Base-by-base conservation (phyloP, 148 eudicot species). In the Camellia lanceoleosa region DNA sequence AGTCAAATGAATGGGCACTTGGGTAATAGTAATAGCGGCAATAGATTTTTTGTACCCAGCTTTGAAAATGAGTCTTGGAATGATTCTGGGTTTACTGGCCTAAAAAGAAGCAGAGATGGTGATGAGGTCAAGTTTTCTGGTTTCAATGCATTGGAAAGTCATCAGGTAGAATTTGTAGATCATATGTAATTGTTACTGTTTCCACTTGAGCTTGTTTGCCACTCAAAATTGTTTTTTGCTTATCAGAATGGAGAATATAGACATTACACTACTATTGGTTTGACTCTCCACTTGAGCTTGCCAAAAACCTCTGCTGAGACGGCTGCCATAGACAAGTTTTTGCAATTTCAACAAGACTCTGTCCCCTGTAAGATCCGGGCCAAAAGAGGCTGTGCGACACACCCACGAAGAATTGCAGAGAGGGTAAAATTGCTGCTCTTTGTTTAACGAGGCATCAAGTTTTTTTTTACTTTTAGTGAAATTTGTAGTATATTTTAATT, bases 371-470 rank as follows among this genome's bases (percentile, higher is more conserved):
- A 86, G 80, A 76, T 80, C 51, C 80, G 90, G 44, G 92, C 92
- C 56, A 89, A 89, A 76, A 79, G 90, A 79, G 92, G 92, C 13
- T 89, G 43, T 15, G 92, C 92, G 13, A 89, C 92, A 23, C 92
- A 89, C 80, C 92, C 92, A 9, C 71, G 92, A 77, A 89, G 92
- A 75, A 89, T 89, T 73, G 92, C 92, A 43, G 92, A 89, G 76
- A 89, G 92, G 92, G 92, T 89, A 82, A 83, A 23, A 49, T 11
- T 82, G 41, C 9, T 63, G 18, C 44, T 16, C 11, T 23, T 62
- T 51, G 42, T 13, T 38, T 23, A n/a, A n/a, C n/a, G n/a, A n/a
- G n/a, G n/a, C n/a, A n/a, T n/a, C n/a, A n/a, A n/a, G n/a, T n/a
- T n/a, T n/a, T n/a, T n/a, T n/a, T n/a, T n/a, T n/a, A n/a, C n/a